Base-by-base conservation (phyloP, 73 alveolate species). In the Tetrahymena malaccensis region DNA sequence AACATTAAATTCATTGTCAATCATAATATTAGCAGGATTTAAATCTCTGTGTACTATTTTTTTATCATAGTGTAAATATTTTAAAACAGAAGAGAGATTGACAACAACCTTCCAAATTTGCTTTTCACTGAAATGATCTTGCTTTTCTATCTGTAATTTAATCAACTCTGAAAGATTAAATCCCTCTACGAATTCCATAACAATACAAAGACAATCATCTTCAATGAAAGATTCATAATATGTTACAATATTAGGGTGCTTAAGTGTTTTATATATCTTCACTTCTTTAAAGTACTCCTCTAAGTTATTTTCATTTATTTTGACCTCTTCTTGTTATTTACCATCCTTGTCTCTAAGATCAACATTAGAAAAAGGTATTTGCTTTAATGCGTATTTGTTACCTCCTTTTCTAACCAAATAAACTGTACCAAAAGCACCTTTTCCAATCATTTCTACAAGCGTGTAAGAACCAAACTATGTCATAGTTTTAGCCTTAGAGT, bases 151-250 rank as follows among this genome's bases (percentile, higher is more conserved):
- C 94, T 97, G 96, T 35, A 98, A 97, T 94, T 97, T 96, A 2
- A 99, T 98, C 93, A 96, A 96, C 57, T 98, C 99, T 93, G 99
- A 97, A 35, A 99, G 95, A 84, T 98, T 97, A 50, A 97, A 96
- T n/a, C 99, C 99, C 55, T 99, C 99, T 85, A 98, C 97, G 50
- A 98, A 97, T 96, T 99, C 99, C 99, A 99, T 98, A 10, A 99
- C 98, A 85, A 98, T 98, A 96, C 99, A 98, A 27, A 99, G 93
- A 55, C 97, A 95, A 50, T 98, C 96, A 31, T 97, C 98, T 93
- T 98, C 99, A 38, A 97, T 97, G 94, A 99, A 98, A 34, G 99
- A 98, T 43, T 99, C 98, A 93, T 97, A 98, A 94, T 98, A 98
- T 93, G 98, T 97, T 33, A 98, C 98, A 17, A 99, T 98, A 93